phyloP scores from a whole-genome alignment of 352 stramenopile species.

The Phytopythium boreale region DNA sequence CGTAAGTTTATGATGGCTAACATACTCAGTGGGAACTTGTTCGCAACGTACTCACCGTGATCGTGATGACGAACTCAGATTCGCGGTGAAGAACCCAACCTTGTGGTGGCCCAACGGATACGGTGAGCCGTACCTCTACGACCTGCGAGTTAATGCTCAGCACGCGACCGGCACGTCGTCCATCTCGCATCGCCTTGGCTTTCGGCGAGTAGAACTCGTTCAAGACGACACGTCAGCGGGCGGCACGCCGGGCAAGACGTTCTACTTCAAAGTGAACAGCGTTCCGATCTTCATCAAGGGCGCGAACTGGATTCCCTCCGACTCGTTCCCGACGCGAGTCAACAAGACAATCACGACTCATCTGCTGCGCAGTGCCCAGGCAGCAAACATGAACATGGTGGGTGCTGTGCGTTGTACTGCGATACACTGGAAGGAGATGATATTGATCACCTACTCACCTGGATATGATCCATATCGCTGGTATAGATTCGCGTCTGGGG shows the following conservation, averaged over 20 bases:
- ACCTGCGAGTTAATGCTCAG: constrained; percentile 38
- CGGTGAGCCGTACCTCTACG: constrained; percentile 60
- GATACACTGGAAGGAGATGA: not conserved
- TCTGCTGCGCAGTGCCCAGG: constrained; percentile 47
- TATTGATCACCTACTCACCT: not conserved
- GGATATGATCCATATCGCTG: not conserved
- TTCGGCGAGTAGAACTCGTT: constrained; percentile 60
- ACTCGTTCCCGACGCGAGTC: constrained; percentile 69
- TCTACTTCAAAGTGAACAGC: constrained; percentile 74
- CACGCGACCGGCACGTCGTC: constrained; percentile 23
- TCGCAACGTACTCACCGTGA: constrained; percentile 3
- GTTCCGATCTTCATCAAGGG: constrained; percentile 72
- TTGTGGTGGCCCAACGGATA: constrained; percentile 77
- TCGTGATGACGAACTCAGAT: constrained; percentile 19
- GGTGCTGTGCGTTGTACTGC: not conserved
- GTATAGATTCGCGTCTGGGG: constrained; percentile 81
- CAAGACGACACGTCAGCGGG: constrained; percentile 49
- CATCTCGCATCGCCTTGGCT: constrained; percentile 44
- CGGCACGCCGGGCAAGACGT: constrained; percentile 46
- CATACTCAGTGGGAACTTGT: not conserved
- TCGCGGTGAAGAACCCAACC: constrained; percentile 37
- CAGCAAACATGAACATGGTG: constrained; percentile 87
- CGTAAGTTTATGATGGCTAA: constrained; percentile 14
- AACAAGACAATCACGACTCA: constrained; percentile 35
- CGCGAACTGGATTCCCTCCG: constrained; percentile 76